Percentiles rank a stretch among this genome's conserved stretches.
Evolutionary conservation across 2,329 filamentous ascomycete species (phyloP).

Genomic region (Pochonia chlamydosporia): DNA sequence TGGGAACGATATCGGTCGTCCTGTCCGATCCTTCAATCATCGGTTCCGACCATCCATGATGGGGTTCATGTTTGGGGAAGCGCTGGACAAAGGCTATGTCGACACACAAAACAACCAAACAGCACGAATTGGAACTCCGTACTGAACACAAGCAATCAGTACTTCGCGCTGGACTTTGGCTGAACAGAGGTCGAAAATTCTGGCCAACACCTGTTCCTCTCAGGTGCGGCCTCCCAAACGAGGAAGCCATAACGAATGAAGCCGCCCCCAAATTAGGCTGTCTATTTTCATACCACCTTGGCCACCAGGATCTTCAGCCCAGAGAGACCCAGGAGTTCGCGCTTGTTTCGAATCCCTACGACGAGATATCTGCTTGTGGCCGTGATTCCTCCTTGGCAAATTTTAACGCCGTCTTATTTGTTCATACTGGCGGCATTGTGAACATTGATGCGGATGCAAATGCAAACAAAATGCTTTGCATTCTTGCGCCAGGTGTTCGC

Average conservation of each 20-base stretch:
- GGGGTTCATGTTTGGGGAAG: neutral
- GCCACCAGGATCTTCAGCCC: neutral
- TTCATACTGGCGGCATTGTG: neutral
- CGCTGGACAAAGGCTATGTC: neutral
- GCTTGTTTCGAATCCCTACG: conserved; percentile 11
- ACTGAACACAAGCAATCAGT: too few relatives aligned
- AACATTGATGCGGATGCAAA: neutral
- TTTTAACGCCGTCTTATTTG: neutral
- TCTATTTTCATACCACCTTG: conserved; percentile 6
- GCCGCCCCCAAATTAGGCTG: neutral
- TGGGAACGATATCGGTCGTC: too few relatives aligned
- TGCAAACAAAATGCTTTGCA: neutral
- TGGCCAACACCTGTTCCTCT: conserved; percentile 7
- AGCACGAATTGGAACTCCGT: too few relatives aligned
- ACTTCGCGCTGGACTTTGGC: too few relatives aligned
- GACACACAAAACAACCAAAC: too few relatives aligned
- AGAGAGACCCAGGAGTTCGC: conserved; percentile 3
- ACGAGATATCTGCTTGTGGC: neutral
- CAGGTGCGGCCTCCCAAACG: neutral
- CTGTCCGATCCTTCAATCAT: neutral
- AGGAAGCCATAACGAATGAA: neutral
- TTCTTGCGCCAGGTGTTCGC: conserved; percentile 4
- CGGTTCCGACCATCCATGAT: neutral
- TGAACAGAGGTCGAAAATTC: neutral
- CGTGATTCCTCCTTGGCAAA: conserved; percentile 2